These are phyloP conservation scores for Apostasia shenzhenica DNA, from an alignment of 106 monocot genomes.

Conservation along the genomic window DNA sequence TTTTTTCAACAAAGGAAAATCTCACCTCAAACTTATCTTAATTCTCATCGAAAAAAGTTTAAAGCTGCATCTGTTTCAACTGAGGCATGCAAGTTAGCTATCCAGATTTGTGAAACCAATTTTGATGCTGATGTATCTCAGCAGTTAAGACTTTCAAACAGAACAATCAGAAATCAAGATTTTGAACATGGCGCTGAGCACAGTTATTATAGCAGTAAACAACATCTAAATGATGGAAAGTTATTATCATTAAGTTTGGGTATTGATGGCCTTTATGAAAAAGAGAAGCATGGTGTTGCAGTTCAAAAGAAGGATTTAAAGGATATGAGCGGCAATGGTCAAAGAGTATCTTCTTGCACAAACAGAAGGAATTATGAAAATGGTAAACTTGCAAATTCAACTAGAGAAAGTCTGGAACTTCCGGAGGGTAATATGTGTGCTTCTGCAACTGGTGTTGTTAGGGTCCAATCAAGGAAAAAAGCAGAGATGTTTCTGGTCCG, in stretches of 20 bases:
- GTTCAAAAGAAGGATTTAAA: conserved; percentile 14
- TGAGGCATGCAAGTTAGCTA: conserved; percentile 2
- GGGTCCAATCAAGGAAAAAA: conserved; percentile 93
- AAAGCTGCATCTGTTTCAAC: conserved; percentile 12
- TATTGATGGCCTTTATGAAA: conserved; percentile 14
- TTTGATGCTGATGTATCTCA: conserved; percentile 11
- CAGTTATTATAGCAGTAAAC: conserved; percentile 14
- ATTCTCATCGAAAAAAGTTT: conserved; percentile 23
- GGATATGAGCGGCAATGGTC: conserved; percentile 5
- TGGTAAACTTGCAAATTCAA: conserved; percentile 10
- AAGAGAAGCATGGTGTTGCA: conserved; percentile 4
- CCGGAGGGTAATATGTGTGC: conserved; percentile 80
- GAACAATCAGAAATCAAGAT: conserved; percentile 8
- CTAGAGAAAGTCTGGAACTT: conserved; percentile 18
- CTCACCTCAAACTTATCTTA: conserved; percentile 49
- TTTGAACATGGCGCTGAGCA: neutral
- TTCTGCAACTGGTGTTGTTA: conserved; percentile 89
- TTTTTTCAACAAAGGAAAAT: conserved; percentile 57
- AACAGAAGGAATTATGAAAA: conserved; percentile 2
- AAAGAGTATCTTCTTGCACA: conserved; percentile 11
- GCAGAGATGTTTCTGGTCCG: conserved; percentile 98
- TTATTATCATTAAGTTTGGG: conserved; percentile 12
- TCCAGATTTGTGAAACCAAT: conserved; percentile 19
- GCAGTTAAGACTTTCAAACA: conserved; percentile 28
- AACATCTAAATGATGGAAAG: conserved; percentile 17